These are phyloP conservation scores for Hygrophila difformis DNA, from an alignment of 257 asterid species.

Conservation along the genomic window DNA sequence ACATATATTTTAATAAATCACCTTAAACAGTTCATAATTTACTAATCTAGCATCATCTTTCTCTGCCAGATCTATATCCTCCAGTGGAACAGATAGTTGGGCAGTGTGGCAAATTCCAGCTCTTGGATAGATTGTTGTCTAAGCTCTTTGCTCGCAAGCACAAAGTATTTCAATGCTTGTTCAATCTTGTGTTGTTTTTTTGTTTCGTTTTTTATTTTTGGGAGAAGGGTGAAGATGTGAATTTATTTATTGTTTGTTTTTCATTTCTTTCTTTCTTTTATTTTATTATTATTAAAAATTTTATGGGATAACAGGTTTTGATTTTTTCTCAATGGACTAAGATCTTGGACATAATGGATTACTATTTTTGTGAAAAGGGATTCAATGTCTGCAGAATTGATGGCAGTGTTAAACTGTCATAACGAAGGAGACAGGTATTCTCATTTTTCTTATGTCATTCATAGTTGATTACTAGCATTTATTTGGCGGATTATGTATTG, in stretches of 20 bases:
- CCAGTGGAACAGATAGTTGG: slow-evolving; percentile 79
- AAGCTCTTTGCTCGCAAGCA: slow-evolving; percentile 80
- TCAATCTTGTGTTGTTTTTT: slow-evolving; percentile 1
- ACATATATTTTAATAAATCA: not conserved
- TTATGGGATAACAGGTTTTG: slow-evolving; percentile 86
- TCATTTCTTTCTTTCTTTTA: slow-evolving; percentile 9
- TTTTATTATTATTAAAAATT: too few species aligned
- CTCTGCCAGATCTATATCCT: slow-evolving; percentile 52
- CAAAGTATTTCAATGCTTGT: slow-evolving; percentile 38
- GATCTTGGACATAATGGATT: slow-evolving; percentile 87
- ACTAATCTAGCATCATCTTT: slow-evolving; percentile 5
- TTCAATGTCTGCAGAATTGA: slow-evolving; percentile 84
- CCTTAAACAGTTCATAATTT: slow-evolving; percentile 8
- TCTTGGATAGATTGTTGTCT: slow-evolving; percentile 61
- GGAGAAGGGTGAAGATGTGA: too few species aligned
- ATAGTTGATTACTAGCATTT: not conserved
- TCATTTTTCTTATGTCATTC: not conserved
- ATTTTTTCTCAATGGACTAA: slow-evolving; percentile 98
- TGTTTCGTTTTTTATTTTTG: too few species aligned
- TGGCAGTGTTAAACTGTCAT: slow-evolving; percentile 73
- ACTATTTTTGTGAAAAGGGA: slow-evolving; percentile 83
- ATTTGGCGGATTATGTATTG: too few species aligned
- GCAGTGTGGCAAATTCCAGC: slow-evolving; percentile 88
- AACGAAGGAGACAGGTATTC: slow-evolving; percentile 69
- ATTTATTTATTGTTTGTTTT: slow-evolving; percentile 4